phyloP scores from a whole-genome alignment of 129 eudicot genomes.

The Escallonia rubra region DNA sequence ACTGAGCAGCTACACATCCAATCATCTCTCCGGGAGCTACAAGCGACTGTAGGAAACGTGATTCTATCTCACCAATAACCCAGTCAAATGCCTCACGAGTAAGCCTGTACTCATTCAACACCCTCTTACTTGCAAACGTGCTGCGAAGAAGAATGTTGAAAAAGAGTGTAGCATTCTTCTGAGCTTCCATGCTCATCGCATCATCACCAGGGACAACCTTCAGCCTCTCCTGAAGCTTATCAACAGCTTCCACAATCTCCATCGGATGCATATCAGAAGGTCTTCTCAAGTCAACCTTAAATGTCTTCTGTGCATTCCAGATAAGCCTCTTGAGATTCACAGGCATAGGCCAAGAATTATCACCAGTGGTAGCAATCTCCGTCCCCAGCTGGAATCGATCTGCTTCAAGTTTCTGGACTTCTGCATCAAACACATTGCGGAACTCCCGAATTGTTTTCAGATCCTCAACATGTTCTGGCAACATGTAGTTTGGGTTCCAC shows the following conservation, averaged over 20 bases:
- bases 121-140: constrained; percentile 85
- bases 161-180: constrained; percentile 88
- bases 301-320: constrained; percentile 83
- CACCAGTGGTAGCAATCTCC: constrained; percentile 92
- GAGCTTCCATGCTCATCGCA: constrained; percentile 86
- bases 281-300: constrained; percentile 77
- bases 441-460: constrained; percentile 80
- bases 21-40: constrained; percentile 99
- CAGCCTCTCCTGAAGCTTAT: constrained; percentile 83
- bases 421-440: constrained; percentile 93
- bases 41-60: constrained; percentile 88
- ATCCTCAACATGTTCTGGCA: constrained; percentile 80
- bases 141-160: constrained; percentile 94
- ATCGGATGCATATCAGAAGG: constrained; percentile 96
- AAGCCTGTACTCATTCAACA: constrained; percentile 74
- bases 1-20: constrained; percentile 98
- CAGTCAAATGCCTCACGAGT: constrained; percentile 92
- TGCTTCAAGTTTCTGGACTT: constrained; percentile 87
- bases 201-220: constrained; percentile 97
- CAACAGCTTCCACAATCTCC: constrained; percentile 97
- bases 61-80: constrained; percentile 96
- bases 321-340: constrained; percentile 83
- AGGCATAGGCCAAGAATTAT: constrained; percentile 93
- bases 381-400: constrained; percentile 87
- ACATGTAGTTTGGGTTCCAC: constrained; percentile 91